phyloP scores from a whole-genome alignment of 2,329 filamentous ascomycete species.

The Paraphoma sp. region DNA sequence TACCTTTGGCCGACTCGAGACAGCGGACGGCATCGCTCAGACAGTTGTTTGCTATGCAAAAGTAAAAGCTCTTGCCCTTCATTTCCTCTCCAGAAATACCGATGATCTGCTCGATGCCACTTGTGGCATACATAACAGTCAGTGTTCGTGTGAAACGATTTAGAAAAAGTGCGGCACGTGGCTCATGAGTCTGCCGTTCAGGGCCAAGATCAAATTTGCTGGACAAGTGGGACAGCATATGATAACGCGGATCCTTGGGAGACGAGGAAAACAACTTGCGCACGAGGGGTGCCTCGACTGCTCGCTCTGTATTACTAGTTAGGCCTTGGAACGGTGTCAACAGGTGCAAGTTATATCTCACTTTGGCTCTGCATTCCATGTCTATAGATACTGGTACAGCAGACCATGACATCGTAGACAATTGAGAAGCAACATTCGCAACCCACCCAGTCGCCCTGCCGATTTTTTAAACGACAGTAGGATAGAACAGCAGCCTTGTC shows the following conservation, averaged over 20 bases:
- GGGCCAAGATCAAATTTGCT: constrained; percentile 73
- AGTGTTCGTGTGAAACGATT: constrained; percentile 85
- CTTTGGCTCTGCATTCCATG: constrained; percentile 73
- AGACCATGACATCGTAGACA: constrained; percentile 86
- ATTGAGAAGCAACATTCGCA: constrained; percentile 92
- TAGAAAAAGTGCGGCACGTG: constrained; percentile 81
- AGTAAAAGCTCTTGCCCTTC: constrained; percentile 82
- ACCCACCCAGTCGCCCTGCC: constrained; percentile 73
- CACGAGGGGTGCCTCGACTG: constrained; percentile 77
- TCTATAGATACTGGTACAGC: constrained; percentile 80
- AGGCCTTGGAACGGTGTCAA: constrained; percentile 4
- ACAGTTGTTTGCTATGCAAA: constrained; percentile 81
- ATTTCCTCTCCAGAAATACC: constrained; percentile 74
- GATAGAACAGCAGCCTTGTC: constrained; percentile 86
- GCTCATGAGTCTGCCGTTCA: constrained; percentile 69
- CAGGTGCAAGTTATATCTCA: constrained; percentile 56
- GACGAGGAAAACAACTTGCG: constrained; percentile 82
- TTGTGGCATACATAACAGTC: constrained; percentile 86
- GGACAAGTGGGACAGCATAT: constrained; percentile 87
- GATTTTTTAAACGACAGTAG: constrained; percentile 75
- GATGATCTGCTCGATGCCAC: constrained; percentile 75
- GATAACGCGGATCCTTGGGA: constrained; percentile 81
- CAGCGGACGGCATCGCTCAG: constrained; percentile 78
- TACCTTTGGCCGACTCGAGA: constrained; percentile 84
- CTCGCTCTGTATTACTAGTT: constrained; percentile 66